Evolutionary conservation across 2,329 filamentous ascomycete species (phyloP).

Genomic region (Coleophoma eucalyptorum): DNA sequence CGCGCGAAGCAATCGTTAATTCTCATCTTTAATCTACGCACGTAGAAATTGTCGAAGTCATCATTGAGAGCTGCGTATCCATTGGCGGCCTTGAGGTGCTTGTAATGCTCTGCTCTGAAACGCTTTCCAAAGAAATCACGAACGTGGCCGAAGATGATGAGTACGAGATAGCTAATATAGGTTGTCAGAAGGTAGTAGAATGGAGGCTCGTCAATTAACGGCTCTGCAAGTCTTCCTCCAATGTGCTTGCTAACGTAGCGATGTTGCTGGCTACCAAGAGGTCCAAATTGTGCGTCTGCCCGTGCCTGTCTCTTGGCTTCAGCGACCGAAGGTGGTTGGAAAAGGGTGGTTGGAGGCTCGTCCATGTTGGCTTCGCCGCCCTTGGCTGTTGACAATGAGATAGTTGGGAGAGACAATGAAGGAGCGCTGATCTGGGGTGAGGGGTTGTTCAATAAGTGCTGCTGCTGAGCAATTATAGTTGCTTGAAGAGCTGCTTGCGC

Average conservation of each 20-base stretch:
- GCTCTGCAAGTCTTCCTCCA: constrained; percentile 74
- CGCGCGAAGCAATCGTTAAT: constrained; percentile 97
- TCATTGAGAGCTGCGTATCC: constrained; percentile 95
- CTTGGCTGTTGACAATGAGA: constrained; percentile 84
- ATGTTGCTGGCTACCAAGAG: constrained; percentile 74
- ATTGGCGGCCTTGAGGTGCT: constrained; percentile 75
- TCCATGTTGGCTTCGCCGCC: constrained; percentile 73
- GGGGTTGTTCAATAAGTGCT: constrained; percentile 41
- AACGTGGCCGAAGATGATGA: constrained; percentile 93
- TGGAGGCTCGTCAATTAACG: constrained; percentile 89
- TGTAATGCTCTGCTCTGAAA: constrained; percentile 81
- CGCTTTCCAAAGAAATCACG: constrained; percentile 97
- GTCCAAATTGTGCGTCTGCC: constrained; percentile 87
- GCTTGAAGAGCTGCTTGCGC: constrained; percentile 65
- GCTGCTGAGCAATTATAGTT: constrained; percentile 58
- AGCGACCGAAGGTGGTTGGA: constrained; percentile 81
- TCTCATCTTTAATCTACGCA: constrained; percentile 84
- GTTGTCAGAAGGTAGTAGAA: constrained; percentile 97
- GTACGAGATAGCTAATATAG: constrained; percentile 94
- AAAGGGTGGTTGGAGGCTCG: constrained; percentile 72
- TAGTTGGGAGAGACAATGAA: constrained; percentile 78
- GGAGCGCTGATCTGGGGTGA: constrained; percentile 66
- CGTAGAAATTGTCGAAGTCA: constrained; percentile 99
- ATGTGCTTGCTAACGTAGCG: constrained; percentile 86
- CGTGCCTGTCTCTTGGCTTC: constrained; percentile 73